A percentile compares a stretch with the other conserved stretches of the same genome.
These are phyloP conservation scores for Alisma plantagoaquatica DNA, from an alignment of 106 monocot genomes.

Conservation along the genomic window DNA sequence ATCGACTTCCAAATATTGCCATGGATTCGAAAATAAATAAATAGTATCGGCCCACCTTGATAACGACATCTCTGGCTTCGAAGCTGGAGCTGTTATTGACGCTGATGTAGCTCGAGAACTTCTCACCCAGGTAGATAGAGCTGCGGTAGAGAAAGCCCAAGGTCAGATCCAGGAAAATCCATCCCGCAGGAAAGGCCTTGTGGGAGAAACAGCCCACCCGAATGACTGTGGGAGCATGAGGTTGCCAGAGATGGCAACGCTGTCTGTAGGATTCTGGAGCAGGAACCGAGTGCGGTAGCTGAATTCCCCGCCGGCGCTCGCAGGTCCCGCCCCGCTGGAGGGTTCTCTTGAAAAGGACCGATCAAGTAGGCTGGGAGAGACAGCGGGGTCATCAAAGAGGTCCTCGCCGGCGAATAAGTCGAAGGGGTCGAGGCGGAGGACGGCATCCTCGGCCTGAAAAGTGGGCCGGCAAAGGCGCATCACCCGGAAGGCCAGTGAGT, in stretches of 20 bases:
- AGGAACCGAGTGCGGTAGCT: constrained; percentile 63
- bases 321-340: not conserved
- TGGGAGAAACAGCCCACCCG: constrained; percentile 27
- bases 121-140: constrained; percentile 80
- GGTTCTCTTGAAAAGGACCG: not conserved
- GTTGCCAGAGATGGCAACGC: constrained; percentile 55
- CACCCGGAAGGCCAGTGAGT: constrained; percentile 85
- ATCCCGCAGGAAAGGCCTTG: not conserved
- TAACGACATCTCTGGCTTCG: constrained; percentile 71
- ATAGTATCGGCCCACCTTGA: constrained; percentile 57
- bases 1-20: too few relatives aligned
- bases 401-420: constrained; percentile 66
- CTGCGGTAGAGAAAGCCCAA: constrained; percentile 15
- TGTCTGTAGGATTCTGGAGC: constrained; percentile 52
- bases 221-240: constrained; percentile 84
- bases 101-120: constrained; percentile 89
- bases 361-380: constrained; percentile 12
- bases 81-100: constrained; percentile 86
- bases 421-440: too few relatives aligned
- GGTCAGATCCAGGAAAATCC: not conserved
- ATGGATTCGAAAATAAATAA: too few relatives aligned
- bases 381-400: constrained; percentile 30
- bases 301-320: constrained; percentile 33
- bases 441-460: constrained; percentile 51
- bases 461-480: constrained; percentile 89